Percentiles rank a stretch among this genome's conserved stretches.
Evolutionary conservation across 2,329 filamentous ascomycete genomes (phyloP).

Genomic region (Teratosphaeria zuluensis): DNA sequence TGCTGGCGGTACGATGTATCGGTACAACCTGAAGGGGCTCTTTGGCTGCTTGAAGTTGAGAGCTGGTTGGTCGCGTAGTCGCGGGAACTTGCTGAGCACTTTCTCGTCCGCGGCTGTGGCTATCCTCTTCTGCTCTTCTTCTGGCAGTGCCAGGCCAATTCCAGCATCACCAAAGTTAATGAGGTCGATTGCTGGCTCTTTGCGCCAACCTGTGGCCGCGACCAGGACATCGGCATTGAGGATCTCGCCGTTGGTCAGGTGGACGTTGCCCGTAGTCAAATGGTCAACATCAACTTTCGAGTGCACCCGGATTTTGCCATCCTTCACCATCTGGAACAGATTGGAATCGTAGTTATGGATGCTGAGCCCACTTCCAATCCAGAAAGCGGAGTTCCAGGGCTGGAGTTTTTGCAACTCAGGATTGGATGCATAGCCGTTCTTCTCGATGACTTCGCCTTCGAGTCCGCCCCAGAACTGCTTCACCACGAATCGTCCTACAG

Average conservation of each 20-base stretch:
- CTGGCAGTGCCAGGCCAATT: neutral
- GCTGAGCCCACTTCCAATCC: constrained; percentile 47
- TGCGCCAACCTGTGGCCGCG: constrained; percentile 48
- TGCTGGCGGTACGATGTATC: constrained; percentile 34
- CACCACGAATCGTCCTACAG: constrained; percentile 47
- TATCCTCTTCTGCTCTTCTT: neutral
- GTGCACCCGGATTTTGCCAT: constrained; percentile 46
- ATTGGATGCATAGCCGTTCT: constrained; percentile 38
- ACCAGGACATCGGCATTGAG: constrained; percentile 44
- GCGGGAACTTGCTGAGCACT: constrained; percentile 45
- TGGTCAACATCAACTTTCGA: constrained; percentile 42
- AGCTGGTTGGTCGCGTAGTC: constrained; percentile 32
- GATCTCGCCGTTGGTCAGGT: constrained; percentile 37
- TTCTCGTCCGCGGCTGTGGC: constrained; percentile 38
- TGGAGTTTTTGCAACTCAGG: constrained; percentile 32
- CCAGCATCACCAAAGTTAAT: neutral
- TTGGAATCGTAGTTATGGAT: constrained; percentile 51
- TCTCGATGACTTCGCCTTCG: constrained; percentile 41
- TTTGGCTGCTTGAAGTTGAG: constrained; percentile 8
- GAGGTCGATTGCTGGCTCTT: neutral
- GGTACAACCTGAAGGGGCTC: constrained; percentile 29
- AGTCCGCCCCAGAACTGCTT: constrained; percentile 49
- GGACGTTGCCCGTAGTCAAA: constrained; percentile 37
- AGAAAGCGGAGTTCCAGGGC: constrained; percentile 37
- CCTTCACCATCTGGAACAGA: constrained; percentile 47